phyloP scores from a whole-genome alignment of 176 grass and related monocot species.

The Areca catechu region DNA sequence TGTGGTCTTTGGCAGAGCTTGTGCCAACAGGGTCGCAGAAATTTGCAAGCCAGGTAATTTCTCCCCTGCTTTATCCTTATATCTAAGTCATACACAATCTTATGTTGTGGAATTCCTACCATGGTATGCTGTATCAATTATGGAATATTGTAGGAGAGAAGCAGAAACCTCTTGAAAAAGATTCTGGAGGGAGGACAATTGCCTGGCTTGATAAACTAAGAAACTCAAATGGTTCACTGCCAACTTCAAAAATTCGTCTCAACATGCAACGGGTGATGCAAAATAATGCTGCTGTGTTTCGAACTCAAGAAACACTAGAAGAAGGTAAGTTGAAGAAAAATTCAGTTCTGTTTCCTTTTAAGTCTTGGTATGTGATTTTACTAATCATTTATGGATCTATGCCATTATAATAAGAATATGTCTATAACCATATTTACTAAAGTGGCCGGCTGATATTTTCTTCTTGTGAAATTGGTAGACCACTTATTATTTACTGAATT shows the following conservation, averaged over 20 bases:
- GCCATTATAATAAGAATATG: background rate
- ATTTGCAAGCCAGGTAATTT: slow-evolving; percentile 51
- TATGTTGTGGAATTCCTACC: no score
- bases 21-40: slow-evolving; percentile 66
- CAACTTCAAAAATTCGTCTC: slow-evolving; percentile 57
- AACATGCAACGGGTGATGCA: slow-evolving; percentile 85
- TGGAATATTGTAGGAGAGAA: slow-evolving; percentile 7
- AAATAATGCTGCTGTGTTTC: slow-evolving; percentile 71
- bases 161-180: slow-evolving; percentile 48
- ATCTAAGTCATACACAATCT: background rate
- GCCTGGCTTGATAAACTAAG: slow-evolving; percentile 59
- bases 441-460: background rate
- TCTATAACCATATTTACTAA: no score
- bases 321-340: slow-evolving; percentile 35
- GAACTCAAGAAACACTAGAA: slow-evolving; percentile 61
- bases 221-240: slow-evolving; percentile 49
- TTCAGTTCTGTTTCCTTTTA: background rate
- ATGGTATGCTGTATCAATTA: no score
- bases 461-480: slow-evolving; percentile 3
- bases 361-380: background rate
- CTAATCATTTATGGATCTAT: background rate
- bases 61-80: slow-evolving; percentile 1
- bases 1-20: slow-evolving; percentile 76
- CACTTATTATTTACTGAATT: background rate
- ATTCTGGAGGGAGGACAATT: slow-evolving; percentile 55